Percentiles rank a stretch among this genome's conserved stretches.
Conservation (phyloP, 2,329 filamentous ascomycete genomes). For the Paraphoma sp. region DNA sequence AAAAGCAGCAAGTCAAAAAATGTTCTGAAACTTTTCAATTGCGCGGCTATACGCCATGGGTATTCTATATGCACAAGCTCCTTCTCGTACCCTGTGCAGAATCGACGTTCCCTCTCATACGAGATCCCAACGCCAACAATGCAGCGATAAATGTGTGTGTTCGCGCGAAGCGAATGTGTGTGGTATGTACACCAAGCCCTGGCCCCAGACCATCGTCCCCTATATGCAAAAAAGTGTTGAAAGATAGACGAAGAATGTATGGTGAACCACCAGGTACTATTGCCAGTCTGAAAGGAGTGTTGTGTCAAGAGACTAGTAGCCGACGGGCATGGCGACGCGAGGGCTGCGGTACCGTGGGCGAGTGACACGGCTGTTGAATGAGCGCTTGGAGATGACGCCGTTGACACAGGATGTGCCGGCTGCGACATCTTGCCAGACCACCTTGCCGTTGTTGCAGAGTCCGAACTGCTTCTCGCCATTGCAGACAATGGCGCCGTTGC, state of each 20-base stretch:
- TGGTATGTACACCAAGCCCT: constrained; percentile 9
- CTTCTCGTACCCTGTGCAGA: background rate
- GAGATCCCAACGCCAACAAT: constrained; percentile 9
- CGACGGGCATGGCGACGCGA: background rate
- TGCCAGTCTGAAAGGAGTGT: background rate
- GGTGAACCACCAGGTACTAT: background rate
- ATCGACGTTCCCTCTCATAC: background rate
- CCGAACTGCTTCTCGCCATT: constrained; percentile 51
- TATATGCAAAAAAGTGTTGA: constrained; percentile 5
- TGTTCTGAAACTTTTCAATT: background rate
- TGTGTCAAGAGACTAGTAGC: constrained; percentile 5
- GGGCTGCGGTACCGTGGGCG: constrained; percentile 25
- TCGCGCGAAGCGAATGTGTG: constrained; percentile 4
- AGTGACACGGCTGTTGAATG: constrained; percentile 39
- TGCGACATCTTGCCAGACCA: constrained; percentile 52
- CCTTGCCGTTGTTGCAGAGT: constrained; percentile 51
- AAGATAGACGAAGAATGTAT: constrained; percentile 14
- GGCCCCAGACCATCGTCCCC: constrained; percentile 19
- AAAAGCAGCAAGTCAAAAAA: no score
- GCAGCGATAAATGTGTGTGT: constrained; percentile 5
- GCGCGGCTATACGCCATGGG: background rate
- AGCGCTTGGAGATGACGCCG: constrained; percentile 47
- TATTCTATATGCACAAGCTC: background rate
- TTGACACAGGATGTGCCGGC: constrained; percentile 53
- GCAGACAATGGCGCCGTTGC: constrained; percentile 49